phyloP scores from a whole-genome alignment of 208 protist genomes.

The Kentomonas sorsogonicus region DNA sequence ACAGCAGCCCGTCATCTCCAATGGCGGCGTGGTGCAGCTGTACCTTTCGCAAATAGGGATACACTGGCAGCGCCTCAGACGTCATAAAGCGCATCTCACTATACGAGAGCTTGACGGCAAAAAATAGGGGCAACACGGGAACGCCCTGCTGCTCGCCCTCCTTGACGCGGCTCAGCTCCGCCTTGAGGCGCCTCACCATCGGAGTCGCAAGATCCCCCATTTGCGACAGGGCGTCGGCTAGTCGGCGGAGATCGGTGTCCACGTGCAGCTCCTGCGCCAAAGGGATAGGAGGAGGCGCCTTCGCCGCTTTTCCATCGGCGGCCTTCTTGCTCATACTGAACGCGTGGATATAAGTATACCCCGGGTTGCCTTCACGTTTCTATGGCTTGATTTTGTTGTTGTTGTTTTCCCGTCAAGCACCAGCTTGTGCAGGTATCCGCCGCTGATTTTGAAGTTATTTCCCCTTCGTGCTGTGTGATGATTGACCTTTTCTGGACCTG shows the following conservation, averaged over 20 bases:
- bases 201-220: conserved; percentile 50
- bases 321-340: conserved; percentile 8
- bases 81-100: conserved; percentile 46
- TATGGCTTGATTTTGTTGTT: too few relatives aligned
- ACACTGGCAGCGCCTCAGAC: conserved; percentile 45
- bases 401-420: too few relatives aligned
- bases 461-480: too few relatives aligned
- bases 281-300: conserved; percentile 33
- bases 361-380: too few relatives aligned
- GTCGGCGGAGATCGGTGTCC: conserved; percentile 61
- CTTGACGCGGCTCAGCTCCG: conserved; percentile 65
- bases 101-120: conserved; percentile 41
- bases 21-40: conserved; percentile 63
- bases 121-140: conserved; percentile 72
- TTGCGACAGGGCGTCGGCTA: conserved; percentile 43
- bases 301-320: conserved; percentile 21
- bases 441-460: too few relatives aligned
- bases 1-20: conserved; percentile 78
- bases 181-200: conserved; percentile 67
- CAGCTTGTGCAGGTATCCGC: too few relatives aligned
- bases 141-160: conserved; percentile 71
- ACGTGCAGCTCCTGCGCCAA: conserved; percentile 66
- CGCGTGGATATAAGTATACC: conserved; percentile 12
- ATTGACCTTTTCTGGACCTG: too few relatives aligned
- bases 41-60: conserved; percentile 71